A percentile compares a stretch with the other conserved stretches of the same genome.
Evolutionary conservation across 805 yeast species (phyloP).

Genomic region (Starmera quercuum): DNA sequence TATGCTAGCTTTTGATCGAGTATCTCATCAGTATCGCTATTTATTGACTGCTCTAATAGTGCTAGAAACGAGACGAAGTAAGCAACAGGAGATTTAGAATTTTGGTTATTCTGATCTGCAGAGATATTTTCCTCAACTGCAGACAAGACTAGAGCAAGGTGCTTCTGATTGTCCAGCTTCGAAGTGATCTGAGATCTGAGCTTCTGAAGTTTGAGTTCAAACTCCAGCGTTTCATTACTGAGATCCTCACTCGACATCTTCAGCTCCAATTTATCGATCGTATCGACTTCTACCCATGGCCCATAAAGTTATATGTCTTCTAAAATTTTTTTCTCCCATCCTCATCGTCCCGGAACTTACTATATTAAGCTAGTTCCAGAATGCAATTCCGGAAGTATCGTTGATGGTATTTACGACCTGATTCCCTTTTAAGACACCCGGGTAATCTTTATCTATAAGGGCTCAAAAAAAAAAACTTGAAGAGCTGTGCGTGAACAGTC

Average conservation of each 20-base stretch:
- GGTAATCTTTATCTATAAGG: too few species aligned
- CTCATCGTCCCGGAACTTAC: too few species aligned
- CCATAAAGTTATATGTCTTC: too few species aligned
- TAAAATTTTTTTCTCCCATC: too few species aligned
- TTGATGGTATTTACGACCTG: too few species aligned
- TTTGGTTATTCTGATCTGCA: constrained; percentile 36
- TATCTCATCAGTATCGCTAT: constrained; percentile 39
- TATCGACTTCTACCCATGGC: too few species aligned
- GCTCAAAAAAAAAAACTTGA: too few species aligned
- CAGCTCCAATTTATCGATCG: too few species aligned
- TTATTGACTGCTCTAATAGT: constrained; percentile 65
- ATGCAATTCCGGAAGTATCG: too few species aligned
- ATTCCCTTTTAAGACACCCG: too few species aligned
- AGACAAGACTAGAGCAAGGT: constrained; percentile 70
- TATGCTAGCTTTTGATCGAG: constrained; percentile 60
- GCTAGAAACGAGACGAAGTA: constrained; percentile 82
- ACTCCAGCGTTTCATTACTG: constrained; percentile 19
- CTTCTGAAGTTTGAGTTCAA: constrained; percentile 55
- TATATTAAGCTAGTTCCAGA: too few species aligned
- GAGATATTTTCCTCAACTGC: constrained; percentile 87
- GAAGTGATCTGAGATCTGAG: constrained; percentile 68
- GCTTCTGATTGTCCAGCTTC: constrained; percentile 82
- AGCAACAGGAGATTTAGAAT: constrained; percentile 60
- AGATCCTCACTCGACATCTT: constrained; percentile 9
- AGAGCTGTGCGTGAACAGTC: too few species aligned